Conservation (phyloP, 2,329 filamentous ascomycete species). For the Penicillium sp. region DNA sequence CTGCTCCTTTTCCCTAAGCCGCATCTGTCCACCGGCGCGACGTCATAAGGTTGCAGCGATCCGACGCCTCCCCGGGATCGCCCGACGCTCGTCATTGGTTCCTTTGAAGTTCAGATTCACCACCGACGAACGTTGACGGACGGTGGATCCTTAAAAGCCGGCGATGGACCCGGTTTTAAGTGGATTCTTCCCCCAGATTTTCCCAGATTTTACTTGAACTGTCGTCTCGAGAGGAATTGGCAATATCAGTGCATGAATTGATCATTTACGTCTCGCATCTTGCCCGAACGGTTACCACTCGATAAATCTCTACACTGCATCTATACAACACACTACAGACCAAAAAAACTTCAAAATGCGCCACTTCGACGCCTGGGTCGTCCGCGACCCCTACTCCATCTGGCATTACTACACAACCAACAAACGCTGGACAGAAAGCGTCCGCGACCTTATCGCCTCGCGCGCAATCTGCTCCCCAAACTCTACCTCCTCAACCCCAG, state of each 20-base stretch:
- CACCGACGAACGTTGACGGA: neutral
- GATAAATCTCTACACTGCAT: too few species aligned
- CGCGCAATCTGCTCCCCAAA: constrained; percentile 36
- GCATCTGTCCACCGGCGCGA: constrained; percentile 6
- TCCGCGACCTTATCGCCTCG: constrained; percentile 36
- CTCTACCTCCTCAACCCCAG: neutral
- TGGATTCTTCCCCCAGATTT: constrained; percentile 12
- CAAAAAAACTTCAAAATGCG: constrained; percentile 26
- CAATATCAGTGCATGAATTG: neutral
- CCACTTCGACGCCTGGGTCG: constrained; percentile 40
- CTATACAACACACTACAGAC: neutral
- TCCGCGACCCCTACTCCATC: constrained; percentile 41
- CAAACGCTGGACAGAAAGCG: constrained; percentile 35
- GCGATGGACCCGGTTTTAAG: constrained; percentile 8
- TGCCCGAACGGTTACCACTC: too few species aligned
- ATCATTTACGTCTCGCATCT: neutral
- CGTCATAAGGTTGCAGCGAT: constrained; percentile 31
- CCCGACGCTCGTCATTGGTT: constrained; percentile 11
- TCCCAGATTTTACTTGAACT: neutral
- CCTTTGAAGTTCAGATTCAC: neutral
- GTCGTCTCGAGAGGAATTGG: neutral
- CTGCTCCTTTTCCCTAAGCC: constrained; percentile 12
- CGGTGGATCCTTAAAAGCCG: constrained; percentile 2
- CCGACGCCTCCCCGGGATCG: constrained; percentile 7
- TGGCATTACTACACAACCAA: constrained; percentile 40